Base-by-base conservation (phyloP, 352 stramenopile genomes). In the Globisporangium mamillatum region DNA sequence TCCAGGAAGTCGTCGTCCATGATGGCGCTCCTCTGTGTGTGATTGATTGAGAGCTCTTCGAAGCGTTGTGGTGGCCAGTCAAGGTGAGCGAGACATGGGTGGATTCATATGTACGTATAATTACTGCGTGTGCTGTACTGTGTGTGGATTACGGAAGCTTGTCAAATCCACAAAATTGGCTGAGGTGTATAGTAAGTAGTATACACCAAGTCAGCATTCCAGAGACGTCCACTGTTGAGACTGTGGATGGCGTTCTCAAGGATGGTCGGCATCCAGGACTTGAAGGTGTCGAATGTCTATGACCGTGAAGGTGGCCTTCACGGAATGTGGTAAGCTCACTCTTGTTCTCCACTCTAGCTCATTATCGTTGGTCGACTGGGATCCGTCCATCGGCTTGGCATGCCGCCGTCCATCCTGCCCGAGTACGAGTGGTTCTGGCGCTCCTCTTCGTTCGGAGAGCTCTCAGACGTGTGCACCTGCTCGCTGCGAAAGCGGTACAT, bases 401-500 rank as follows among this genome's bases (percentile, higher is more conserved):
- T 78, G 61, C 76, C 76, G 52, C 80, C 81, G 68, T 94, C 86
- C 75, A 92, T 89, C 59, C 79, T 81, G 67, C 84, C 80, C 24
- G 79, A 74, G 66, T 82, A 93, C 75, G 84, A 78, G 75, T 92
- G 79, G 66, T 92, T 92, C 44, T 84, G 58, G 29, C 66, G 73
- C 75, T 81, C 60, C 62, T 88, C 76, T 34, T 78, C 71, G 29
- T 64, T 66, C 46, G 84, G 84, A 71, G 89, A 91, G 74, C 79
- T 88, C 72, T 82, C 73, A 69, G 90, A 92, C 64, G 72, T 66
- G 71, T 92, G 84, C 71, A 90, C 81, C n/a, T 77, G 61, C 66
- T 90, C 74, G 62, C 81, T 82, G 67, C 81, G 75, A 79, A 92
- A 92, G 71, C 76, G 79, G 64, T 85, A 91, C 38, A 74, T 80